Conservation (phyloP, 1,139 yeast genomes). For the Pichiaceae sp. region DNA sequence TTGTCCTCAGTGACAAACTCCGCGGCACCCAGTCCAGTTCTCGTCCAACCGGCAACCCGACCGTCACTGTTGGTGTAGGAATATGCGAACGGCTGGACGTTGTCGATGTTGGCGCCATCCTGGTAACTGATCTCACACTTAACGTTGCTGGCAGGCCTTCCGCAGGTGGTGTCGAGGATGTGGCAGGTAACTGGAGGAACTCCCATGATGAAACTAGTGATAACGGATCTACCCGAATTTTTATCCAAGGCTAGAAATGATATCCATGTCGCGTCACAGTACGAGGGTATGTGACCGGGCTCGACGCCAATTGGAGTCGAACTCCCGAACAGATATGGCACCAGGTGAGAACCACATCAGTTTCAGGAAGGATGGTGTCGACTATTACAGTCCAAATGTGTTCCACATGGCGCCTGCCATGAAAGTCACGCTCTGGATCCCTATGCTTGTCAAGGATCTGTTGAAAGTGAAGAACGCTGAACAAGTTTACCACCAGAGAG, state of each 20-base stretch:
- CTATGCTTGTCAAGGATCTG: conserved; percentile 27
- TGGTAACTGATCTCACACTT: conserved; percentile 46
- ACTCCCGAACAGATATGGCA: conserved; percentile 22
- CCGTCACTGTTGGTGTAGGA: conserved; percentile 74
- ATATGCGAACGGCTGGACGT: conserved; percentile 37
- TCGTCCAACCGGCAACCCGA: conserved; percentile 58
- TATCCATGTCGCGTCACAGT: not conserved
- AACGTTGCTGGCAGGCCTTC: conserved; percentile 69
- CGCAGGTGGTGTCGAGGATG: conserved; percentile 74
- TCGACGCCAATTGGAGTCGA: conserved; percentile 4
- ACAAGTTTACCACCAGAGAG: conserved; percentile 22
- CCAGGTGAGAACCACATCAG: conserved; percentile 28
- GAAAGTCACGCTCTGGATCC: conserved; percentile 15
- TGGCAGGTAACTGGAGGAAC: conserved; percentile 71
- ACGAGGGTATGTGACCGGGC: not conserved
- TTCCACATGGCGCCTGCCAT: conserved; percentile 28
- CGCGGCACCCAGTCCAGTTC: conserved; percentile 7
- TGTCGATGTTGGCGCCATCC: conserved; percentile 20
- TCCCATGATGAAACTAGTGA: too few species aligned
- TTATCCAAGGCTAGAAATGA: too few species aligned
- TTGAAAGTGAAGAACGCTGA: conserved; percentile 13
- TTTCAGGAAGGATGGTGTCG: conserved; percentile 18
- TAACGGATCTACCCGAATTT: too few species aligned
- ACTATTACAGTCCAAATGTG: conserved; percentile 28
- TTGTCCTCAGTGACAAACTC: conserved; percentile 6